phyloP scores from a whole-genome alignment of 1,284 basidiomycete genomes.

The Cutaneotrichosporon cavernicola region DNA sequence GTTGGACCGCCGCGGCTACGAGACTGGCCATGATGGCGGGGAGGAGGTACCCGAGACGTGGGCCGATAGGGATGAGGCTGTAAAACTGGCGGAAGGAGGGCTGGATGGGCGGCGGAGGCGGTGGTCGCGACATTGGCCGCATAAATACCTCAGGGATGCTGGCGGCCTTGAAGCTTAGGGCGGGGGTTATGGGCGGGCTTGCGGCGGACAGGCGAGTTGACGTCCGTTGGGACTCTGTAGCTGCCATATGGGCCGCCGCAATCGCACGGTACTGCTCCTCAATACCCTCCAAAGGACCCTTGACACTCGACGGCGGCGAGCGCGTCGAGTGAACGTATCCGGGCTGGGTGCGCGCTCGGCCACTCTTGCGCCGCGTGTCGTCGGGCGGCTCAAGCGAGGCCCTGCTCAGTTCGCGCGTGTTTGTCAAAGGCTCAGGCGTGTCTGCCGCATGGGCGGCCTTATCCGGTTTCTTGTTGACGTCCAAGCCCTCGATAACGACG shows the following conservation, averaged over 20 bases:
- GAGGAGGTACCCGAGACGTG: conserved; percentile 61
- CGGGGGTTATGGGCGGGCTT: neutral
- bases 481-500: neutral
- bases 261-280: neutral
- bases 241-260: neutral
- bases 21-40: conserved; percentile 72
- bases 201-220: neutral
- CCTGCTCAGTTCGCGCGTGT: neutral
- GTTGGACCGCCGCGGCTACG: conserved; percentile 72
- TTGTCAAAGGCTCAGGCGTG: neutral
- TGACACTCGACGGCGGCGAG: conserved; percentile 1
- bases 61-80: conserved; percentile 61
- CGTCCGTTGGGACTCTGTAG: neutral
- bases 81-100: conserved; percentile 66
- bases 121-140: neutral
- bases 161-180: neutral
- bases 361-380: neutral
- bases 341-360: conserved; percentile 2
- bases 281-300: neutral
- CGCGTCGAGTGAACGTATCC: conserved; percentile 9
- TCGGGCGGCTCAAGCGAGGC: neutral
- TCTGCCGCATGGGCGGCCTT: neutral
- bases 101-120: conserved; percentile 42
- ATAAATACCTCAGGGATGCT: neutral
- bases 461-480: neutral